Base-by-base conservation (phyloP, 148 eudicot genomes). In the Camellia japonica region DNA sequence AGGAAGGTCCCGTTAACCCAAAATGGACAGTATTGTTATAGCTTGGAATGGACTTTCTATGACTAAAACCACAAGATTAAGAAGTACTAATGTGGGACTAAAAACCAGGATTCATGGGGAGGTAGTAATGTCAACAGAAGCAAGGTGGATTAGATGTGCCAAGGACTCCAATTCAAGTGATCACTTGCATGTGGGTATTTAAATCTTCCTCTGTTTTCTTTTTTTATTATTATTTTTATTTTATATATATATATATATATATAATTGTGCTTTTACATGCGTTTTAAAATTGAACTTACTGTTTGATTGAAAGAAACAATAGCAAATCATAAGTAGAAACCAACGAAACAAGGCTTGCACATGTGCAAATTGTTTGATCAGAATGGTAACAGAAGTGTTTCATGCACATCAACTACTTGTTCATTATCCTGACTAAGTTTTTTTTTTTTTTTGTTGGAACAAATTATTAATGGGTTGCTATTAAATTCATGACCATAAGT, bases 101-200 rank as follows among this genome's bases (percentile, higher is more conserved):
- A 80, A 65, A 74, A 78, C 60, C 89, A 94, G 98, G 88, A 68
- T 92, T 80, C 95, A 93, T 89, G 98, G 96, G 19, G 94, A 95
- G 78, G 93, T 87, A 14, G 91, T 91, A 81, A 80, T 89, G 52
- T 90, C 93, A 70, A 76, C 80, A 59, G 90, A 88, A 82, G 78
- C 95, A 42, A 87, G 79, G 71, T 95, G 98, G 98, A 43, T 85
- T 68, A 82, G 73, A 63, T 58, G 75, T 64, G 74, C 68, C 75
- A 61, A 64, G 52, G 60, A 73, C 74, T 84, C 86, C 1, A 82
- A 77, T 86, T 84, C 86, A 44, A 73, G 38, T 30, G 38, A 82
- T 83, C 76, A 20, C 47, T 54, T 7, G 1, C 41, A 75, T 77
- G 90, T 88, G 89, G 68, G 83, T 79, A 54, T 72, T 23, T 54